Evolutionary conservation across 495 filamentous ascomycete species (phyloP).

Genomic region (Pyrenula aspistea): DNA sequence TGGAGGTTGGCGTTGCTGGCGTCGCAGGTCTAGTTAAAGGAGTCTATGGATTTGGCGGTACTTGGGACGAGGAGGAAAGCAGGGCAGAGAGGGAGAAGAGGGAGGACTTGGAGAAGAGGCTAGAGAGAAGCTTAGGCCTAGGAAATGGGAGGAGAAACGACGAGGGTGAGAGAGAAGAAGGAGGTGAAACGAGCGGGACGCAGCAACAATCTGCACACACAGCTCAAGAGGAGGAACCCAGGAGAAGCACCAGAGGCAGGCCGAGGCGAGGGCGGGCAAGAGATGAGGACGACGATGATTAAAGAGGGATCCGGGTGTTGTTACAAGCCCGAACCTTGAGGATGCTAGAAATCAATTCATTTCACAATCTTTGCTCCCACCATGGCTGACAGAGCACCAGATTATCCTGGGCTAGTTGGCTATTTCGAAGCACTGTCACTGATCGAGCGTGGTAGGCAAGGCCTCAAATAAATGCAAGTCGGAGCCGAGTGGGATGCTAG

Average conservation of each 20-base stretch:
- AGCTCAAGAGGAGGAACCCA: constrained; percentile 1
- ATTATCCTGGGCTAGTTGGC: too few species aligned
- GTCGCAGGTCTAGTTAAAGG: constrained; percentile 56
- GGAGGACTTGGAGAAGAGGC: constrained; percentile 19
- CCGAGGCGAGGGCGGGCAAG: constrained; percentile 5
- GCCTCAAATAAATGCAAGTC: too few species aligned
- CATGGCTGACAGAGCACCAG: too few species aligned
- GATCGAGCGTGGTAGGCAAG: too few species aligned
- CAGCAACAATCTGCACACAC: neutral
- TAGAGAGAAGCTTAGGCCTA: constrained; percentile 21
- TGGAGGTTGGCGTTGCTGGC: constrained; percentile 66
- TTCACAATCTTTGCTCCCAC: too few species aligned
- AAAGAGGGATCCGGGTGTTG: neutral
- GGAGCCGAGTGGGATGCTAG: too few species aligned
- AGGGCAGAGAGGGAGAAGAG: constrained; percentile 18
- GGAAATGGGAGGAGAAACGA: constrained; percentile 1
- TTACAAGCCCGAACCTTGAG: too few species aligned
- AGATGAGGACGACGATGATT: constrained; percentile 7
- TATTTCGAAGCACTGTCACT: too few species aligned
- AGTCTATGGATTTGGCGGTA: constrained; percentile 35
- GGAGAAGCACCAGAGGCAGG: constrained; percentile 5
- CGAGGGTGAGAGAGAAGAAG: constrained; percentile 3
- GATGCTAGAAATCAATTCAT: too few species aligned
- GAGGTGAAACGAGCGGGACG: neutral
- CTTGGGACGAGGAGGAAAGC: constrained; percentile 23